Conservation (phyloP, 2,329 filamentous ascomycete species). For the Leptosphaerulina australis region DNA sequence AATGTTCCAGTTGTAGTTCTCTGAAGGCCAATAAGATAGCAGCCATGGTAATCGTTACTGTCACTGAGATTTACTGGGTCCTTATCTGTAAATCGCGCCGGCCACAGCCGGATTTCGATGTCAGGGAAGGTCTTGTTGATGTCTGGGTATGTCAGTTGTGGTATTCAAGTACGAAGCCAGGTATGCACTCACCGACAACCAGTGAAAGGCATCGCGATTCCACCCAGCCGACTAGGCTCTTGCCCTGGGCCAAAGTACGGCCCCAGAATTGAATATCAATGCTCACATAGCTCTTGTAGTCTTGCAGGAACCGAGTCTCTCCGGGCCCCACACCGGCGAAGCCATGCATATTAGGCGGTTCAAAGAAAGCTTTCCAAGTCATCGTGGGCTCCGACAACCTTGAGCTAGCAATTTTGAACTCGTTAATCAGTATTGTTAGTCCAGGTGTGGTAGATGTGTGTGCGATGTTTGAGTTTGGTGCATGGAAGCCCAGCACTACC, state of each 20-base stretch:
- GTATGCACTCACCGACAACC: constrained; percentile 59
- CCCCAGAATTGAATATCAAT: constrained; percentile 72
- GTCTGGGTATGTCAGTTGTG: constrained; percentile 51
- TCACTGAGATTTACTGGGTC: constrained; percentile 16
- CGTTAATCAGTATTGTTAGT: constrained; percentile 57
- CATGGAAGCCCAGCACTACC: constrained; percentile 67
- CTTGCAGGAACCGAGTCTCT: constrained; percentile 56
- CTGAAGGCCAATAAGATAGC: constrained; percentile 65
- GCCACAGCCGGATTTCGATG: constrained; percentile 66
- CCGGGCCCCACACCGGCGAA: constrained; percentile 1
- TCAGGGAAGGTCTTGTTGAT: constrained; percentile 60
- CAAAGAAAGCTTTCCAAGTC: constrained; percentile 41
- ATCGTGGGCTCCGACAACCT: constrained; percentile 45
- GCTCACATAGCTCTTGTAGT: constrained; percentile 63
- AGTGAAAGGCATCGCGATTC: constrained; percentile 65
- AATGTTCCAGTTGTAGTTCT: constrained; percentile 13
- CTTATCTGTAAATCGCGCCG: constrained; percentile 59
- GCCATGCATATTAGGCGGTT: neutral
- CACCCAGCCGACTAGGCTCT: constrained; percentile 66
- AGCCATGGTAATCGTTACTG: constrained; percentile 61
- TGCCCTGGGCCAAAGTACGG: constrained; percentile 60
- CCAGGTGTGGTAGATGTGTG: constrained; percentile 61
- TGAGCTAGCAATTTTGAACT: constrained; percentile 57
- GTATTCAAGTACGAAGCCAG: neutral
- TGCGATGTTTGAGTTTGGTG: constrained; percentile 66